These are phyloP conservation scores for Zygosaccharomyces bisporus DNA, from an alignment of 805 yeast genomes.

Conservation along the genomic window DNA sequence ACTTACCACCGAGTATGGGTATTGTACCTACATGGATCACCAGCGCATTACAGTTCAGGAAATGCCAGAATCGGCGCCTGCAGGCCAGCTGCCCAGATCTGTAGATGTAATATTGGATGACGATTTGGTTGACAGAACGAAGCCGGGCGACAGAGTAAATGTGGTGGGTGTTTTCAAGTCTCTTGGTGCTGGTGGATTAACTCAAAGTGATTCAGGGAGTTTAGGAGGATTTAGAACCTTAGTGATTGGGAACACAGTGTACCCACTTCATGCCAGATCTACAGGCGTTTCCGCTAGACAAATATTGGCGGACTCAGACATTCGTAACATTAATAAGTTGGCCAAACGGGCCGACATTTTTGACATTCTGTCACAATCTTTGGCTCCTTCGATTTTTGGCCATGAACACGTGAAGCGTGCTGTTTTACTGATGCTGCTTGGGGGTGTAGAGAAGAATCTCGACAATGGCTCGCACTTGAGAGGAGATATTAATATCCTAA, in stretches of 20 bases:
- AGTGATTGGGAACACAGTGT: conserved; percentile 84
- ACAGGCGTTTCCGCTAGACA: conserved; percentile 74
- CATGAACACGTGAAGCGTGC: conserved; percentile 89
- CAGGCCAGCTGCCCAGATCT: conserved; percentile 94
- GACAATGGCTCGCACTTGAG: conserved; percentile 95
- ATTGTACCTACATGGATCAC: conserved; percentile 87
- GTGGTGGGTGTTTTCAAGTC: conserved; percentile 92
- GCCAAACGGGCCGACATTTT: conserved; percentile 69
- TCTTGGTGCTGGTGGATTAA: conserved; percentile 60
- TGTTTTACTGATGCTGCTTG: conserved; percentile 81
- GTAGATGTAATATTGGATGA: conserved; percentile 91
- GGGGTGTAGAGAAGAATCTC: conserved; percentile 91
- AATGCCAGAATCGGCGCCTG: conserved; percentile 97
- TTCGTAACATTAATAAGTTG: conserved; percentile 78
- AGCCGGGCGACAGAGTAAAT: conserved; percentile 96
- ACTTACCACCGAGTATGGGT: conserved; percentile 86
- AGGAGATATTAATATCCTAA: conserved; percentile 92
- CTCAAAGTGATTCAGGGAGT: conserved; percentile 34
- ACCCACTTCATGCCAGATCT: conserved; percentile 83
- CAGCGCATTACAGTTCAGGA: conserved; percentile 93
- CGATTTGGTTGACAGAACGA: conserved; percentile 84
- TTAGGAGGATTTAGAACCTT: conserved; percentile 74
- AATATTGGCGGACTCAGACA: conserved; percentile 71
- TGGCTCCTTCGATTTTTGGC: conserved; percentile 96
- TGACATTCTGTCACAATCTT: conserved; percentile 73